A percentile compares a stretch with the other conserved stretches of the same genome.
Conservation (phyloP, 257 asterid genomes). For the Ocimum tenuiflorum region DNA sequence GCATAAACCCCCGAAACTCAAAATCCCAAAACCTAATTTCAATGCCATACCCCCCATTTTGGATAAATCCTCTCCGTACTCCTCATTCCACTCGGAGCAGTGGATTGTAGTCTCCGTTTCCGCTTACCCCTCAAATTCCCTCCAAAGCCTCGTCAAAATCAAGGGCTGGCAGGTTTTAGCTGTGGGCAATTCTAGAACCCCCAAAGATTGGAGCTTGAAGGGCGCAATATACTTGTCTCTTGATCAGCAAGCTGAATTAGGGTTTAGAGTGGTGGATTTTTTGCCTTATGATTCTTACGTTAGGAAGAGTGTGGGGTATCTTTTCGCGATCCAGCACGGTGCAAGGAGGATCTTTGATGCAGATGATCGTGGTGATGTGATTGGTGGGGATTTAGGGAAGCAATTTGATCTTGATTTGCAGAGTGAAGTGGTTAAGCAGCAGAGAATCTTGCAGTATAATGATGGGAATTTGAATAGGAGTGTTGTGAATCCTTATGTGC, state of each 20-base stretch:
- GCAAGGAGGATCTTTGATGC: conserved; percentile 57
- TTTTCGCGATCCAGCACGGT: conserved; percentile 72
- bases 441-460: conserved; percentile 51
- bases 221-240: conserved; percentile 49
- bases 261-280: conserved; percentile 56
- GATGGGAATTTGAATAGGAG: conserved; percentile 50
- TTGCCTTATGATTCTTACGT: conserved; percentile 67
- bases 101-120: conserved; percentile 63
- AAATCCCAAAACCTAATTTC: conserved; percentile 20
- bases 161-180: conserved; percentile 71
- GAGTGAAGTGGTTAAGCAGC: conserved; percentile 50
- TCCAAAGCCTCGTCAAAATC: conserved; percentile 33
- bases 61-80: conserved; percentile 44
- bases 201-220: conserved; percentile 58
- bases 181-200: conserved; percentile 60
- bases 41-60: conserved; percentile 21
- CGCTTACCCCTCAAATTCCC: conserved; percentile 46
- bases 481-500: conserved; percentile 62
- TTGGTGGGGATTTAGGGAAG: conserved; percentile 53
- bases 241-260: conserved; percentile 61
- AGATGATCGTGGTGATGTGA: conserved; percentile 62
- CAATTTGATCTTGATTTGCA: conserved; percentile 64
- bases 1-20: conserved; percentile 18
- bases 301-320: conserved; percentile 61
- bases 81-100: conserved; percentile 52